Base-by-base conservation (phyloP, 192 early-diverging fungal genomes). In the Coemansia furcata region DNA sequence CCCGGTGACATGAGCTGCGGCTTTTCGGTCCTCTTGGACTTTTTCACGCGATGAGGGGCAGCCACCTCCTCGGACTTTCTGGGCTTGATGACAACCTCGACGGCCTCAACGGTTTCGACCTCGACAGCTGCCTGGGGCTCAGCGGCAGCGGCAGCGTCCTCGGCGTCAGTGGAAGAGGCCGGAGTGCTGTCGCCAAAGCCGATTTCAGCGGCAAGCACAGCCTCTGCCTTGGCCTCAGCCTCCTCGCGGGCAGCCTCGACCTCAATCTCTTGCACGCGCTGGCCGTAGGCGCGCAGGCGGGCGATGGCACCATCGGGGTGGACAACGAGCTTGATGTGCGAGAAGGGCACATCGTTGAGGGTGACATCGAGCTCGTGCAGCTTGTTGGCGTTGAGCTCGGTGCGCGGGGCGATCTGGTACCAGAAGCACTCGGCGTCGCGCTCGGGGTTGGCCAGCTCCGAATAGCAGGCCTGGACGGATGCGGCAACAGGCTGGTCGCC, bases 221-320 rank as follows among this genome's bases (percentile, higher is more conserved):
- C 79, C 54, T 82, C 79, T 6, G 74, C 79, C 23, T 72, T 68
- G 15, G 79, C 79, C 71, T 82, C 79, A 4, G 79, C 79, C 37
- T 72, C 65, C 54, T 82, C 79, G 14, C 79, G 50, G 21, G 80
- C 74, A 6, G 75, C 80, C 66, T 83, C 80, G 46, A 72, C 57
- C 69, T 83, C 80, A 32, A 77, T 70, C 61, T 83, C 75, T 54
- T 68, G 63, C 59, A 78, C 75, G 58, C 85, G 87, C 65, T 81
- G 84, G 52, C 95, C 95, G 74, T 79, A 91, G 54, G 93, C 85
- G 40, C 94, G 86, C 37, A 98, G 76, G 40, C 95, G 82, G 71
- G 90, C 87, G 35, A 98, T 73, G 33, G 93, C 94, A 32, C 95
- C 94, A 73, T 98, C 95, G 38, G 90, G 87, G 65, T 85, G 87